A percentile compares a stretch with the other conserved stretches of the same genome.
Evolutionary conservation across 148 eudicot species (phyloP).

Genomic region (Diospyros kaki): DNA sequence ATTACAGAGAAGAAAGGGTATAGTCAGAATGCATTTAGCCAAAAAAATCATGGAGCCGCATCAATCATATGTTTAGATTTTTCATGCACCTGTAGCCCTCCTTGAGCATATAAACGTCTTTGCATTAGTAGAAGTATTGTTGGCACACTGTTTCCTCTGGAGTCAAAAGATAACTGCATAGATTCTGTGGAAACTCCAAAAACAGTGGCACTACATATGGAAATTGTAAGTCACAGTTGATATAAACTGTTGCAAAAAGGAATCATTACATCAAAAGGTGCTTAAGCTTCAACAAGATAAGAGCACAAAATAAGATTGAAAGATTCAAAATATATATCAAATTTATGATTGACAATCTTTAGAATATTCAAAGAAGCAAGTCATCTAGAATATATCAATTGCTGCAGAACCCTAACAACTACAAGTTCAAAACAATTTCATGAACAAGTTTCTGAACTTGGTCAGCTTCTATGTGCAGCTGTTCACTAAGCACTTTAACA

Average conservation of each 20-base stretch:
- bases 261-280: background rate
- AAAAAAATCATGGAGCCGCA: background rate
- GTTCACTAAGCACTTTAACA: background rate
- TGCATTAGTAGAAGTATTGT: slow-evolving; percentile 90
- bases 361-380: background rate
- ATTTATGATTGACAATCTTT: background rate
- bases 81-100: slow-evolving; percentile 71
- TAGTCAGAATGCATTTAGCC: background rate
- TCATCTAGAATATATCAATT: background rate
- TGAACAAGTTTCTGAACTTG: background rate
- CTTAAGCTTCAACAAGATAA: background rate
- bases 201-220: slow-evolving; percentile 71
- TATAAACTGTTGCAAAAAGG: background rate
- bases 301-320: background rate
- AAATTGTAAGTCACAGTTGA: slow-evolving; percentile 1
- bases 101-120: slow-evolving; percentile 82
- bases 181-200: slow-evolving; percentile 99
- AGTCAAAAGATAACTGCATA: slow-evolving; percentile 86
- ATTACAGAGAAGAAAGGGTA: background rate
- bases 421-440: background rate
- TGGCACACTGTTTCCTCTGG: slow-evolving; percentile 92
- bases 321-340: background rate
- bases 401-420: background rate
- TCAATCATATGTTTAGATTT: background rate
- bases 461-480: background rate